These are phyloP conservation scores for Epichloe festucae DNA, from an alignment of 2,329 filamentous ascomycete genomes.

Conservation along the genomic window DNA sequence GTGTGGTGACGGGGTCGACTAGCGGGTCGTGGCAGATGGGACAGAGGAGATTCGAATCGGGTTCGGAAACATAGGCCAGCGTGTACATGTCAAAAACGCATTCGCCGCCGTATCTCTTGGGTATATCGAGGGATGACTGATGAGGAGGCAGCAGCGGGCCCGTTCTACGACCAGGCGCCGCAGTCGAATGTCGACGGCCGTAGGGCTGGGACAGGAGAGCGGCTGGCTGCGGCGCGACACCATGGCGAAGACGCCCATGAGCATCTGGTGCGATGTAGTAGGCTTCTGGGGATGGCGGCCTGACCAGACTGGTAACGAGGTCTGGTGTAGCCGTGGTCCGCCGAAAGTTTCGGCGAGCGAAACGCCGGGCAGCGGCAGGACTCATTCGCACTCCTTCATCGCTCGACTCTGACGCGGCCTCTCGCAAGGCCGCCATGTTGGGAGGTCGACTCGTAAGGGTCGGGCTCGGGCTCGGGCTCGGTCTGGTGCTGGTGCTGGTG, in stretches of 20 bases:
- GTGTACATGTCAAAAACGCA: constrained; percentile 32
- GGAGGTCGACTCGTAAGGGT: background rate
- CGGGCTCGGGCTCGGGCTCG: background rate
- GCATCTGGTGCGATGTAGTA: constrained; percentile 18
- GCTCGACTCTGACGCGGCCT: constrained; percentile 21
- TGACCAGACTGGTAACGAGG: constrained; percentile 26
- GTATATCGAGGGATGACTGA: constrained; percentile 26
- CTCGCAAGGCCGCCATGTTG: constrained; percentile 3
- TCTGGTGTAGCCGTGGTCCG: constrained; percentile 25
- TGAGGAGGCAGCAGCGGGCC: constrained; percentile 24
- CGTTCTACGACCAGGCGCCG: constrained; percentile 17
- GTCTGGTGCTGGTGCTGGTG: background rate
- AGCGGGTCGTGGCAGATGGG: constrained; percentile 49
- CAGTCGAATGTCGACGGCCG: constrained; percentile 11
- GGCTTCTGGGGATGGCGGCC: constrained; percentile 24
- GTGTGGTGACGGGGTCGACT: constrained; percentile 45
- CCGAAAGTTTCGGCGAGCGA: constrained; percentile 23
- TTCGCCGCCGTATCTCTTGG: constrained; percentile 23
- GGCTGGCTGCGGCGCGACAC: constrained; percentile 6
- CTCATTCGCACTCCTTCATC: constrained; percentile 23
- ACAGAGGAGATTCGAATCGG: constrained; percentile 36
- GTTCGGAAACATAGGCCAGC: constrained; percentile 29
- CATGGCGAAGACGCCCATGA: constrained; percentile 12
- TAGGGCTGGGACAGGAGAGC: constrained; percentile 5
- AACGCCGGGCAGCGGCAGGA: constrained; percentile 21